Percentiles rank a stretch among this genome's conserved stretches.
phyloP scores from a whole-genome alignment of 2,329 filamentous ascomycete genomes.

The Lachnellula cervina region DNA sequence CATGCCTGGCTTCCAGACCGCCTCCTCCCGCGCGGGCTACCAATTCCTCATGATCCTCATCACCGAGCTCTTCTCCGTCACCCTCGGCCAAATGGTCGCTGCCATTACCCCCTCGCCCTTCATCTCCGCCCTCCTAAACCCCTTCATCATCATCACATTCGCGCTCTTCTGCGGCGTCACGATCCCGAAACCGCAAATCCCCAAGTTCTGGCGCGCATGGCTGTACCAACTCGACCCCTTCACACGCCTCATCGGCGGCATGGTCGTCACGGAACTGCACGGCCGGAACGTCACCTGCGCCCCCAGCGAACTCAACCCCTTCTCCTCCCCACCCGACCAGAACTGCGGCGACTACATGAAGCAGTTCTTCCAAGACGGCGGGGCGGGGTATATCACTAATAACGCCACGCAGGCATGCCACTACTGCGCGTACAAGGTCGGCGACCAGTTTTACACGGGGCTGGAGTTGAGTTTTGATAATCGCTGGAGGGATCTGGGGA shows the following conservation, averaged over 20 bases:
- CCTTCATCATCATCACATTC: conserved; percentile 78
- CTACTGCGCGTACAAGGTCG: conserved; percentile 77
- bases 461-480: conserved; percentile 62
- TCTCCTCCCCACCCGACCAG: conserved; percentile 60
- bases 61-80: conserved; percentile 80
- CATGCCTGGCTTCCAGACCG: conserved; percentile 67
- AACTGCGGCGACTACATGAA: conserved; percentile 74
- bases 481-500: conserved; percentile 79
- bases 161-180: conserved; percentile 84
- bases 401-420: conserved; percentile 63
- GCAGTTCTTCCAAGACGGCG: conserved; percentile 63
- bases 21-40: conserved; percentile 67
- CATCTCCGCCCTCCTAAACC: conserved; percentile 74
- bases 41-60: conserved; percentile 82
- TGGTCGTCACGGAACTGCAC: conserved; percentile 74
- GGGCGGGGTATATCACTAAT: conserved; percentile 65
- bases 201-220: conserved; percentile 73
- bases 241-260: conserved; percentile 74
- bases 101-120: conserved; percentile 74
- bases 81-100: conserved; percentile 70
- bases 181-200: conserved; percentile 73
- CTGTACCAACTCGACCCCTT: conserved; percentile 80
- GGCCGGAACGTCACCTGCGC: conserved; percentile 57
- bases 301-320: conserved; percentile 58
- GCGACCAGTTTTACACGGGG: conserved; percentile 72